Evolutionary conservation across 2,329 filamentous ascomycete species (phyloP), one percentile per base, ranked within the genome.

Genomic region (Byssothecium circinans): DNA sequence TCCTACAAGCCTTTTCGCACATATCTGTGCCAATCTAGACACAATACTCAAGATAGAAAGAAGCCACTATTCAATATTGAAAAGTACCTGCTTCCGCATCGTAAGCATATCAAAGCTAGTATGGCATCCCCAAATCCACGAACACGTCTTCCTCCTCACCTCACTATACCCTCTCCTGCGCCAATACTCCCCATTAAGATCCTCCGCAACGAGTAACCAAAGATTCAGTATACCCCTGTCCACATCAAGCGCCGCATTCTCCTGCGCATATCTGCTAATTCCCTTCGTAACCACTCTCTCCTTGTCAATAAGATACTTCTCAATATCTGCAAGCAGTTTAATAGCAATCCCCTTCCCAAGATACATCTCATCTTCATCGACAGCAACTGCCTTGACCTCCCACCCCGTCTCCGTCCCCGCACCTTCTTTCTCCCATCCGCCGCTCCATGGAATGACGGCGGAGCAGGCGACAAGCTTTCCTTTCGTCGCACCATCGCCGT

Each of bases 381-480:
- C 62, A 35, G 54, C 59, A 1, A 67, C 58, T 1, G 53, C 54
- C 22, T 66, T 66, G 8, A 64, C 50, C 25, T 67, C 64, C 59
- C 58, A 67, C 1, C 64, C 64, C 8, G 43, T 23, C 42, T 66
- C 62, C 1, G 20, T 37, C 0, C 25, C 41, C 2, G 55, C 44
- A 15, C 53, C 53, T 38, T 63, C 54, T 18, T 51, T 51, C 3
- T 37, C 37, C 54, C 50, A 60, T 2, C 59, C 63, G 3, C 61
- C 63, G 33, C 36, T 42, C 63, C 63, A 66, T 1, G 60, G 59
- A 5, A 65, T 41, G 1, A 55, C 54, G 1, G 50, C 56, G 10
- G 61, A 56, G 22, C 56, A 61, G 5, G 60, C 63, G 17, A 66
- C 43, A 0, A 61, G 38, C n/a, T 56, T 62, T 2, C 42, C 49